phyloP scores from a whole-genome alignment of 352 stramenopile genomes.

The Phytophthora gonapodyides region DNA sequence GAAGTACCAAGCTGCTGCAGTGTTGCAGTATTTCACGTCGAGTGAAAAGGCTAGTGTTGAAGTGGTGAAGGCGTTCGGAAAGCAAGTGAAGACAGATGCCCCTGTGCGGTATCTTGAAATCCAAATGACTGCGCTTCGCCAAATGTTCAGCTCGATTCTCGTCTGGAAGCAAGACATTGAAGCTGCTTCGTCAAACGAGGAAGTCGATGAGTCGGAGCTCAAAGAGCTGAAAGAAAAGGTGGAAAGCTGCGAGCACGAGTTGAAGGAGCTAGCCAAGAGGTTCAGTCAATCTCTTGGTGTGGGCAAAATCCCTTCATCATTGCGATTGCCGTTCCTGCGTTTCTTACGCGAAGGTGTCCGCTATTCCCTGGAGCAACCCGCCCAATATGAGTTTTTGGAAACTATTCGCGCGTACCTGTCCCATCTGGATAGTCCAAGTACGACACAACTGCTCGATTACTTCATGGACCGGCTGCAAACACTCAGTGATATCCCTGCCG shows the following conservation, averaged over 20 bases:
- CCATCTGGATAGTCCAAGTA: conserved; percentile 66
- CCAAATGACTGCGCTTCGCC: conserved; percentile 85
- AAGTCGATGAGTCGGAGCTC: conserved; percentile 41
- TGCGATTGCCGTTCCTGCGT: conserved; percentile 77
- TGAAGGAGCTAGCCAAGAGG: conserved; percentile 79
- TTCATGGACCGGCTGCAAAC: conserved; percentile 65
- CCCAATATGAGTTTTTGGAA: conserved; percentile 76
- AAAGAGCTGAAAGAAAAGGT: conserved; percentile 69
- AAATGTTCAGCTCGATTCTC: conserved; percentile 69
- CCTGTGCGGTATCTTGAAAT: conserved; percentile 85
- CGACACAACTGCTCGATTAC: conserved; percentile 68
- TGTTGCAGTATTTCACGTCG: conserved; percentile 73
- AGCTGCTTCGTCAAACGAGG: conserved; percentile 16
- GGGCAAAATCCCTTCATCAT: conserved; percentile 63
- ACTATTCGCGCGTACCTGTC: conserved; percentile 71
- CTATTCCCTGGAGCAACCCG: conserved; percentile 59
- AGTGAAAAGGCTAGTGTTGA: conserved; percentile 55
- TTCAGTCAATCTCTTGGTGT: conserved; percentile 84
- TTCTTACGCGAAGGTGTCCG: conserved; percentile 85
- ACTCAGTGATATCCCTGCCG: conserved; percentile 46
- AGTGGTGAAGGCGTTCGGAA: conserved; percentile 82
- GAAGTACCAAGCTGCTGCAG: conserved; percentile 73
- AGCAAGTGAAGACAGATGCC: conserved; percentile 74
- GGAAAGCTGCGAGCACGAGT: conserved; percentile 46
- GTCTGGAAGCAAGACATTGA: conserved; percentile 65